A percentile compares a stretch with the other conserved stretches of the same genome.
Evolutionary conservation across 75 land plant species (phyloP).

Genomic region (Cunninghamia lanceolata): DNA sequence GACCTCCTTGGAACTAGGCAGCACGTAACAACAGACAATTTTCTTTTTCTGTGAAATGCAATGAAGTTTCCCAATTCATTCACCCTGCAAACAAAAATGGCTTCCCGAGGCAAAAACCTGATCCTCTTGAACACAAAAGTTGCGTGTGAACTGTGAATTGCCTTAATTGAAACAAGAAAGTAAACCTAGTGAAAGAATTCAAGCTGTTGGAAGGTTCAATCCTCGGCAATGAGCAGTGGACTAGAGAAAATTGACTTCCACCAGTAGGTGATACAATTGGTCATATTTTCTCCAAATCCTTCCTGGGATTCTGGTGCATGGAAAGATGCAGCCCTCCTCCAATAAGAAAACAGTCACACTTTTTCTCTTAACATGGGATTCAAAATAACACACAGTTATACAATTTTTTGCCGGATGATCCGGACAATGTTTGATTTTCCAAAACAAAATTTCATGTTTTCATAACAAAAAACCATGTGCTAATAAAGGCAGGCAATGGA

Average conservation of each 20-base stretch:
- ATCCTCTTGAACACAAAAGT: no score
- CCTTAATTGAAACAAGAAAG: not conserved
- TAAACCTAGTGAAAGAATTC: not conserved
- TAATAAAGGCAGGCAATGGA: no score
- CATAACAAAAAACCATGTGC: not conserved
- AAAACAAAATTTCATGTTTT: no score
- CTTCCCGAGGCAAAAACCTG: not conserved
- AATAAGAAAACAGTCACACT: no score
- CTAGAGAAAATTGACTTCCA: not conserved
- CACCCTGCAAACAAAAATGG: not conserved
- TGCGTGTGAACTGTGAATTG: no score
- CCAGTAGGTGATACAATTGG: no score
- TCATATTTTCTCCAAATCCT: not conserved
- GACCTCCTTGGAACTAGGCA: not conserved
- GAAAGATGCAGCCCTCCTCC: not conserved
- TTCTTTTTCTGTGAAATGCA: not conserved
- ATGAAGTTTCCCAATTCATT: not conserved
- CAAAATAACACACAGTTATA: not conserved
- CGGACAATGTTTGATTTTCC: not conserved
- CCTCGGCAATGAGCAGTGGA: not conserved
- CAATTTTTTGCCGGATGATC: not conserved
- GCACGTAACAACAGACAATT: not conserved
- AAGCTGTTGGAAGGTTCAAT: not conserved
- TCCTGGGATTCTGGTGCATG: not conserved
- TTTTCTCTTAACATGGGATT: no score